phyloP scores from a whole-genome alignment of 2,329 filamentous ascomycete genomes.

The Stemphylium beticola region DNA sequence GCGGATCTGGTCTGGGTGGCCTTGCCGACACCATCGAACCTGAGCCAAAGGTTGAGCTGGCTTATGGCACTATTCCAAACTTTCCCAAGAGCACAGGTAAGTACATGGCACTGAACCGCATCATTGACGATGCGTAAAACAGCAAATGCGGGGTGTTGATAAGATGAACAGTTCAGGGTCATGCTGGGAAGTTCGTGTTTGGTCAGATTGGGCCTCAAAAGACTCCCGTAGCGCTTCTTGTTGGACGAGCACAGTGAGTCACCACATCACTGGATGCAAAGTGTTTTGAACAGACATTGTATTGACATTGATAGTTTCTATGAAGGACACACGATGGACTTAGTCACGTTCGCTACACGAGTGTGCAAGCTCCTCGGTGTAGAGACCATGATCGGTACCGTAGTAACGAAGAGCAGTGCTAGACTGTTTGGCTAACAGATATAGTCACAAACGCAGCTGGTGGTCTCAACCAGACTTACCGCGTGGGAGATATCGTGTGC shows the following conservation, averaged over 20 bases:
- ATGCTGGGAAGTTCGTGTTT: slow-evolving; percentile 70
- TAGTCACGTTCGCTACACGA: slow-evolving; percentile 68
- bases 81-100: slow-evolving; percentile 67
- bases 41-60: slow-evolving; percentile 58
- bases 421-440: slow-evolving; percentile 13
- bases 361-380: slow-evolving; percentile 69
- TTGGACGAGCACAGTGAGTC: slow-evolving; percentile 69
- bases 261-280: not conserved
- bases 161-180: slow-evolving; percentile 57
- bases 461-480: slow-evolving; percentile 68
- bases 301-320: slow-evolving; percentile 62
- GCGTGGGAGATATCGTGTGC: slow-evolving; percentile 69
- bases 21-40: slow-evolving; percentile 63
- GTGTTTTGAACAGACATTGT: not conserved
- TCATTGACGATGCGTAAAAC: not conserved
- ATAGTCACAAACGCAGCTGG: slow-evolving; percentile 71
- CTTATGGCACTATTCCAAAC: slow-evolving; percentile 66
- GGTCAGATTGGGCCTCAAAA: slow-evolving; percentile 61
- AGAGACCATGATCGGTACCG: slow-evolving; percentile 62
- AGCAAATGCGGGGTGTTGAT: slow-evolving; percentile 5
- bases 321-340: slow-evolving; percentile 69
- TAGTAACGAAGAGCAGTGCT: not conserved
- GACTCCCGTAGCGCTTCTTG: slow-evolving; percentile 66
- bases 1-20: slow-evolving; percentile 68
- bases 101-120: slow-evolving; percentile 15